Percentiles rank a stretch among this genome's conserved stretches.
Conservation (phyloP, 192 early-diverging fungal species). For the Haplosporangium gracile region DNA sequence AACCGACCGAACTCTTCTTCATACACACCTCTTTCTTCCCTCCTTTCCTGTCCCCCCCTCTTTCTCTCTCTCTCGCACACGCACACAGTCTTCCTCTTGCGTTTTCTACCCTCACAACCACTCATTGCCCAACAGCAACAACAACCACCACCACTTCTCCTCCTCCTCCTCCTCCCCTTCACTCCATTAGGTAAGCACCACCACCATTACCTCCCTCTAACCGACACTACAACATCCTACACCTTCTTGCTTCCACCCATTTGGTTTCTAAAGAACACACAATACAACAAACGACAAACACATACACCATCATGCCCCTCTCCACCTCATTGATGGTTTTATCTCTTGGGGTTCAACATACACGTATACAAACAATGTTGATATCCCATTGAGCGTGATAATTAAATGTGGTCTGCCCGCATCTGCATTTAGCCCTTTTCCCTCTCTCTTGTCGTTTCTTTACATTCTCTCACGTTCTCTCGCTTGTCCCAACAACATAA, state of each 20-base stretch:
- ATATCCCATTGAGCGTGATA: not conserved
- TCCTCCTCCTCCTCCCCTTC: not conserved
- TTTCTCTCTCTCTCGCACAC: too few species aligned
- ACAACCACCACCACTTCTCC: too few species aligned
- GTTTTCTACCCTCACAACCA: too few species aligned
- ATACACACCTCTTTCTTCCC: too few species aligned
- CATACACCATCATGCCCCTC: not conserved
- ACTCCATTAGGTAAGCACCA: too few species aligned
- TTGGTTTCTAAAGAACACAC: not conserved
- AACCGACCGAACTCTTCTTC: too few species aligned
- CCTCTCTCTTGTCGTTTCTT: not conserved
- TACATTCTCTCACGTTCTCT: not conserved
- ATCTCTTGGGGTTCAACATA: not conserved
- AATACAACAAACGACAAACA: not conserved
- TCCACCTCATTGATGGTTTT: not conserved
- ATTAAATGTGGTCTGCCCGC: not conserved
- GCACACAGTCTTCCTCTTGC: too few species aligned
- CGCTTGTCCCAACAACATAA: slow-evolving; percentile 2
- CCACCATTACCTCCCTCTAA: too few species aligned
- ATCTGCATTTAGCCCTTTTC: not conserved
- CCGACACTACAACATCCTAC: too few species aligned
- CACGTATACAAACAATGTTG: not conserved
- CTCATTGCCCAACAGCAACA: not conserved
- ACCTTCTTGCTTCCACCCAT: too few species aligned
- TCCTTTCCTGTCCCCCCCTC: too few species aligned